Evolutionary conservation across 768 basidiomycete species (phyloP).

Genomic region (Boletus speciosus): DNA sequence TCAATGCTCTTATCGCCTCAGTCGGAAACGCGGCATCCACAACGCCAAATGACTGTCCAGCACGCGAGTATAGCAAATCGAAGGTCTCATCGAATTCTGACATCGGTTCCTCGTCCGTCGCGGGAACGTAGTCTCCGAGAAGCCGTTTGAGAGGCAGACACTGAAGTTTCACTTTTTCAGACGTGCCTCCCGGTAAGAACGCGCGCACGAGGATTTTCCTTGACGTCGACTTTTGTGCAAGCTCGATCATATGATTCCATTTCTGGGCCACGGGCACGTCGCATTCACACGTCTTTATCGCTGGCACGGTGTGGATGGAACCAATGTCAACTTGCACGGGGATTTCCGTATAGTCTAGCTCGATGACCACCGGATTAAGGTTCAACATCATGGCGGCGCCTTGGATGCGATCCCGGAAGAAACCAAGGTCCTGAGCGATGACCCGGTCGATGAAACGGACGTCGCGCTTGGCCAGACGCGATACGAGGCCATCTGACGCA

Average conservation of each 20-base stretch:
- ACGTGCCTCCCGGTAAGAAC: constrained; percentile 25
- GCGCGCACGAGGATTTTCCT: constrained; percentile 27
- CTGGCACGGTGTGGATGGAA: constrained; percentile 3
- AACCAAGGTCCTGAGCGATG: constrained; percentile 17
- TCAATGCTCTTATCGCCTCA: constrained; percentile 12
- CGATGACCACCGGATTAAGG: constrained; percentile 20
- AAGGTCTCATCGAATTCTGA: constrained; percentile 21
- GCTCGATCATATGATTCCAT: constrained; percentile 27
- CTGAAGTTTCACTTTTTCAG: constrained; percentile 25
- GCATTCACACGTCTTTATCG: constrained; percentile 21
- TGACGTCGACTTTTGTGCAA: constrained; percentile 22
- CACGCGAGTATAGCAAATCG: constrained; percentile 26
- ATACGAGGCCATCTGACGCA: constrained; percentile 18
- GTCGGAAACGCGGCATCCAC: constrained; percentile 24
- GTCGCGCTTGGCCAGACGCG: constrained; percentile 20
- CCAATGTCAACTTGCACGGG: constrained; percentile 19
- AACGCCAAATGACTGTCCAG: constrained; percentile 10
- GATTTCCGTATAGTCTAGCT: constrained; percentile 24
- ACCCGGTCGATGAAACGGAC: constrained; percentile 25
- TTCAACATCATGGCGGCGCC: not conserved
- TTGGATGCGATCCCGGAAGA: constrained; percentile 18
- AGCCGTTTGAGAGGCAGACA: constrained; percentile 20
- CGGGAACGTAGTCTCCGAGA: constrained; percentile 5
- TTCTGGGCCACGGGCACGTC: constrained; percentile 21
- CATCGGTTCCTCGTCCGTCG: constrained; percentile 13